Percentiles rank a stretch among this genome's conserved stretches.
Conservation (phyloP, 2,329 filamentous ascomycete genomes). For the Pseudocercospora crystallina region DNA sequence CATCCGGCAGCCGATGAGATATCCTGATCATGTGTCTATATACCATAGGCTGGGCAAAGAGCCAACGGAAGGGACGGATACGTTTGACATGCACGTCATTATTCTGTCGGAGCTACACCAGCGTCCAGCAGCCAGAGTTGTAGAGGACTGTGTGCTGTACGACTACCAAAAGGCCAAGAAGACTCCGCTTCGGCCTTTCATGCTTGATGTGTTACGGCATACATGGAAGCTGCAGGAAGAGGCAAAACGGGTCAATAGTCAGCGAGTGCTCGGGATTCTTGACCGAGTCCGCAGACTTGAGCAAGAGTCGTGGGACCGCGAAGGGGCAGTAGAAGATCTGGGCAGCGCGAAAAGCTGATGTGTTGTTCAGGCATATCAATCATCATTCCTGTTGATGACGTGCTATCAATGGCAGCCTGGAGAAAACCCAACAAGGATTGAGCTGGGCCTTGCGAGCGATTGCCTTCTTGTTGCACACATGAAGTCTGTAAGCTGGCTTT, state of each 20-base stretch:
- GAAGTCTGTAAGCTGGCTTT: too few species aligned
- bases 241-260: slow-evolving; percentile 54
- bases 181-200: slow-evolving; percentile 58
- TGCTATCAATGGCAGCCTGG: not conserved
- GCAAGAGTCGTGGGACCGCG: slow-evolving; percentile 69
- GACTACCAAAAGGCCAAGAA: slow-evolving; percentile 65
- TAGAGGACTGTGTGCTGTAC: slow-evolving; percentile 78
- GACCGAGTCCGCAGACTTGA: slow-evolving; percentile 64
- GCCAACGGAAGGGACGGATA: slow-evolving; percentile 51
- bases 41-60: slow-evolving; percentile 70
- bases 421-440: too few species aligned
- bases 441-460: too few species aligned
- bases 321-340: slow-evolving; percentile 63
- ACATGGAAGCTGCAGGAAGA: slow-evolving; percentile 64
- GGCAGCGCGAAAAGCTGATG: slow-evolving; percentile 15
- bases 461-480: too few species aligned
- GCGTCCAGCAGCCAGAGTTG: slow-evolving; percentile 69
- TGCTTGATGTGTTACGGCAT: slow-evolving; percentile 59
- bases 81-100: slow-evolving; percentile 61
- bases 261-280: slow-evolving; percentile 58
- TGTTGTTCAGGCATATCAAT: not conserved
- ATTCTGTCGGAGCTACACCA: slow-evolving; percentile 75
- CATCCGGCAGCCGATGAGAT: slow-evolving; percentile 68
- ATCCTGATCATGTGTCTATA: slow-evolving; percentile 77
- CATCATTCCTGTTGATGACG: not conserved